phyloP scores from a whole-genome alignment of 495 filamentous ascomycete species.

The Daldinia vernicosa region DNA sequence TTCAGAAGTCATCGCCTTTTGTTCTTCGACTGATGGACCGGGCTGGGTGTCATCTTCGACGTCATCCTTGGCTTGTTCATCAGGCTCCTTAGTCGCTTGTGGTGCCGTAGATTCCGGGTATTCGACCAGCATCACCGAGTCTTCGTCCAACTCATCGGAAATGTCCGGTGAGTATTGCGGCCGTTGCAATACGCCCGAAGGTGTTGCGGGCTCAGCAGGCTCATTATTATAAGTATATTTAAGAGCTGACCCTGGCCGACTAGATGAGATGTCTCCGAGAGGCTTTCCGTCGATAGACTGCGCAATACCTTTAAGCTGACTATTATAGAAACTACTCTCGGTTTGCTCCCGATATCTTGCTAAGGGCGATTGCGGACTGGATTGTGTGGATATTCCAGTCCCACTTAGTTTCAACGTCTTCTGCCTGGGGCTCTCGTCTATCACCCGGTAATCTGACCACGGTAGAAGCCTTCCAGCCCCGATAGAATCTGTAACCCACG shows the following conservation, averaged over 20 bases:
- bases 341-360: conserved; percentile 78
- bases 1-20: conserved; percentile 75
- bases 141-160: conserved; percentile 20
- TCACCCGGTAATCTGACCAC: conserved; percentile 82
- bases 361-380: conserved; percentile 58
- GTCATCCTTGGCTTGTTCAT: conserved; percentile 27
- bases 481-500: conserved; percentile 93
- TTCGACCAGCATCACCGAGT: conserved; percentile 27
- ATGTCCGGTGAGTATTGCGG: conserved; percentile 10
- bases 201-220: conserved; percentile 1
- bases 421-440: conserved; percentile 82
- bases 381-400: conserved; percentile 72
- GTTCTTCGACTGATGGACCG: conserved; percentile 38
- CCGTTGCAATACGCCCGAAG: not conserved
- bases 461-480: conserved; percentile 79
- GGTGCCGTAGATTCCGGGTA: conserved; percentile 9
- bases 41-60: conserved; percentile 35
- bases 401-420: conserved; percentile 74
- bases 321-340: conserved; percentile 78
- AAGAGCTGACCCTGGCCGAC: conserved; percentile 5
- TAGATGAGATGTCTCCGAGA: conserved; percentile 17
- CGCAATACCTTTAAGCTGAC: conserved; percentile 64
- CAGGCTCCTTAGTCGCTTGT: not conserved
- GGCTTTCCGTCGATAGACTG: conserved; percentile 32
- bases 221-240: not conserved